These are phyloP conservation scores for Helotiales sp. DNA, from an alignment of 2,329 filamentous ascomycete genomes.

Conservation along the genomic window DNA sequence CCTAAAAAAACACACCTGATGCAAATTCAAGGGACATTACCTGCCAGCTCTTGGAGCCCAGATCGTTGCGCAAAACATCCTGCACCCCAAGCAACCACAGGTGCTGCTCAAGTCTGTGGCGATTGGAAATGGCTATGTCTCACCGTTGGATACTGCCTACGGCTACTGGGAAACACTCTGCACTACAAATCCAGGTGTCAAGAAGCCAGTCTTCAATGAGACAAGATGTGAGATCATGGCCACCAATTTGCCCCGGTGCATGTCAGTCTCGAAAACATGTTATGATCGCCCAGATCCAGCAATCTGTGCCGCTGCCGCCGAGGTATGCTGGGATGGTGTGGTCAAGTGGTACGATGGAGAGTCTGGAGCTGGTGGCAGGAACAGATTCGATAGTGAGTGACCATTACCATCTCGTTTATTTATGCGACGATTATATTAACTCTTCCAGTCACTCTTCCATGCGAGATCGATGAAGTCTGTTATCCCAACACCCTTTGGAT, in stretches of 20 bases:
- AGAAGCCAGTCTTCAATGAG: conserved; percentile 50
- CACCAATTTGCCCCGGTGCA: conserved; percentile 50
- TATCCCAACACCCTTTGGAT: conserved; percentile 39
- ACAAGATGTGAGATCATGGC: conserved; percentile 54
- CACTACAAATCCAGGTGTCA: conserved; percentile 51
- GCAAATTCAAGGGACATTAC: conserved; percentile 50
- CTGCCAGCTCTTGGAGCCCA: conserved; percentile 51
- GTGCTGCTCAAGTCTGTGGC: conserved; percentile 51
- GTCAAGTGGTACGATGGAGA: conserved; percentile 49
- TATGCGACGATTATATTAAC: not conserved
- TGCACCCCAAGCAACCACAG: conserved; percentile 48
- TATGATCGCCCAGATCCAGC: conserved; percentile 48
- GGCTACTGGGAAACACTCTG: conserved; percentile 55
- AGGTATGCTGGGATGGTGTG: conserved; percentile 47
- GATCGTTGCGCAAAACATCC: conserved; percentile 51
- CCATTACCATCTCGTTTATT: not conserved
- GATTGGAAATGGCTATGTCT: conserved; percentile 54
- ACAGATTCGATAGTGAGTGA: conserved; percentile 49
- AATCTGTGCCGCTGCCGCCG: conserved; percentile 46
- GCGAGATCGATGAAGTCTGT: conserved; percentile 47
- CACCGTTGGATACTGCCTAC: conserved; percentile 47
- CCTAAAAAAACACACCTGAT: conserved; percentile 5
- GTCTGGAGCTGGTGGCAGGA: conserved; percentile 47
- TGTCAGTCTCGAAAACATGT: conserved; percentile 49
- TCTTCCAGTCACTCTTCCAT: conserved; percentile 44